Conservation (phyloP, 176 grass and related monocot genomes). For the Triticum dicoccoides region DNA sequence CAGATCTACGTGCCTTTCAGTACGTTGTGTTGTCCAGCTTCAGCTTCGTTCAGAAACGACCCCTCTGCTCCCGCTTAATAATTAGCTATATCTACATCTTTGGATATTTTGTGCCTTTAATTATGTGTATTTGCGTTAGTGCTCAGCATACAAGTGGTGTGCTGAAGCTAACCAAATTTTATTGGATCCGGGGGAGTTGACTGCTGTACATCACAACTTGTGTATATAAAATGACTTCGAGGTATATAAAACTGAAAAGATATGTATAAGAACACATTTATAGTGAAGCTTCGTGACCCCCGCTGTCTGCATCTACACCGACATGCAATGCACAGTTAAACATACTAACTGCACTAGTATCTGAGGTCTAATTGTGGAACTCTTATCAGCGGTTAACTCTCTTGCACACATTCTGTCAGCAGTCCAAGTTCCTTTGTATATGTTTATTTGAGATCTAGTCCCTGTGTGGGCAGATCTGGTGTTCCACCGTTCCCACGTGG, state of each 20-base stretch:
- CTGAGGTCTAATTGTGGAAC: background rate
- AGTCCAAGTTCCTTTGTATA: background rate
- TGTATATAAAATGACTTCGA: constrained; percentile 24
- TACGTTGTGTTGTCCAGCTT: background rate
- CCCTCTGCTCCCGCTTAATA: background rate
- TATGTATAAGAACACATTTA: background rate
- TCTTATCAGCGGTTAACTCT: background rate
- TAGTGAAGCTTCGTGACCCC: background rate
- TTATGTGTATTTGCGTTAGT: background rate
- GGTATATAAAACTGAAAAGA: constrained; percentile 14
- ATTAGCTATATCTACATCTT: background rate
- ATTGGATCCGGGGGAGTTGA: constrained; percentile 2
- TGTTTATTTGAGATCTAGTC: background rate
- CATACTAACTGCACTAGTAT: background rate
- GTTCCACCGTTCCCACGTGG: background rate
- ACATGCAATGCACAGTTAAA: background rate
- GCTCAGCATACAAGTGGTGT: background rate
- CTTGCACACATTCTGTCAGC: background rate
- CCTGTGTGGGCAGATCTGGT: constrained; percentile 2
- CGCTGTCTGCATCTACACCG: background rate
- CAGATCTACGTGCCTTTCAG: background rate
- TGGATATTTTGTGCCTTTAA: background rate
- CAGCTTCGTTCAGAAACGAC: background rate
- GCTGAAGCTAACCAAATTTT: constrained; percentile 10
- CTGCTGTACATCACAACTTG: background rate